Conservation (phyloP, 2,329 filamentous ascomycete genomes). For the Ophiocordyceps camponoti-floridani region DNA sequence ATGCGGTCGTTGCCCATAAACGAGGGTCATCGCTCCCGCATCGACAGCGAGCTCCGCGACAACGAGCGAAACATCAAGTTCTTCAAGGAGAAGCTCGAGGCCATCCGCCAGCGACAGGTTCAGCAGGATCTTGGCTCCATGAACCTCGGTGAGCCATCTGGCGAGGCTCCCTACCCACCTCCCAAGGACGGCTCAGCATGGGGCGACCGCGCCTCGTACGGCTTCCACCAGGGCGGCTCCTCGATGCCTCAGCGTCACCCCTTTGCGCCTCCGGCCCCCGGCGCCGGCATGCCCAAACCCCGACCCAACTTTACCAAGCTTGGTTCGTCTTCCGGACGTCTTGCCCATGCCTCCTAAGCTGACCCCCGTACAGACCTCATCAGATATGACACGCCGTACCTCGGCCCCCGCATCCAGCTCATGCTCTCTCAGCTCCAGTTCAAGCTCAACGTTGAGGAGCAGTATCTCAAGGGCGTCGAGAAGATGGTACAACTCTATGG, state of each 20-base stretch:
- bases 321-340: conserved; percentile 35
- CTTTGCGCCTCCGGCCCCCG: conserved; percentile 51
- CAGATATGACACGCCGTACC: conserved; percentile 91
- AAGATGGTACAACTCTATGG: conserved; percentile 98
- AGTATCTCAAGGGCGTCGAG: conserved; percentile 96
- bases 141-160: conserved; percentile 36
- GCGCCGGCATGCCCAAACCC: conserved; percentile 49
- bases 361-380: conserved; percentile 54
- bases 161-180: conserved; percentile 38
- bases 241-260: conserved; percentile 70
- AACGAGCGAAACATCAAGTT: conserved; percentile 87
- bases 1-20: conserved; percentile 97
- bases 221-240: conserved; percentile 43
- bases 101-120: conserved; percentile 69
- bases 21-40: conserved; percentile 70
- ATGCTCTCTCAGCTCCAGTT: conserved; percentile 98
- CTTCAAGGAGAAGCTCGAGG: conserved; percentile 78
- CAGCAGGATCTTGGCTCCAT: conserved; percentile 49
- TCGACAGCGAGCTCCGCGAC: conserved; percentile 89
- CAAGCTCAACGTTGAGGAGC: conserved; percentile 95
- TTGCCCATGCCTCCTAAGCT: neutral
- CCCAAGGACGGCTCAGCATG: conserved; percentile 46
- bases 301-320: conserved; percentile 91
- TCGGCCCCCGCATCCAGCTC: conserved; percentile 93
- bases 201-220: conserved; percentile 44